Base-by-base conservation (phyloP, 208 protist genomes). In the Trypanosoma caninum region DNA sequence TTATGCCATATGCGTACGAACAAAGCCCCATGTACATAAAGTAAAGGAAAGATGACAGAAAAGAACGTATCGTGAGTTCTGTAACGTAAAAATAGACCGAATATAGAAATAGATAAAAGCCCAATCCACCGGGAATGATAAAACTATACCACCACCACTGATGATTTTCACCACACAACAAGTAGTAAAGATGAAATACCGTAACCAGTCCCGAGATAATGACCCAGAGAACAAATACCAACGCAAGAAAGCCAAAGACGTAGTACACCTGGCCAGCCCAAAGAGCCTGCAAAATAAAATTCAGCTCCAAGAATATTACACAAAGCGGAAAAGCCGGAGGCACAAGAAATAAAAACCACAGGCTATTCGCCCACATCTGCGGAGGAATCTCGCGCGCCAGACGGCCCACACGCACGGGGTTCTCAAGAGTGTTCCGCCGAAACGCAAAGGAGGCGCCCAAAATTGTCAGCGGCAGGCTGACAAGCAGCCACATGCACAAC, bases 121-220 rank as follows among this genome's bases (percentile, higher is more conserved):
- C 93, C 0, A 86, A 84, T 2, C 82, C 65, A 35, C 93, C 96
- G 1, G 93, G 83, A 1, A 91, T 91, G 23, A 98, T 71, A 74
- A 98, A 98, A 10, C 93, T 87, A 46, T 82, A 72, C 98, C 98
- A 99, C 98, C 98, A 99, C 98, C 98, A 99, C 45, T 93, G 85
- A 74, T 99, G 98, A 66, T 99, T 95, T 78, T 97, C 97, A 52
- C 88, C 80, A 71, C 94, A 98, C 5, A 99, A 85, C 34, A 99
- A 82, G 80, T 99, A 99, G 80, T 99, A 99, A 50, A 95, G 77
- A 67, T 98, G 93, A 14, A 99, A 94, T 40, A 99, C 92, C 22
- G 97, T 97, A 51, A 98, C 97, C 47, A 99, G 95, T 1, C 84
- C 92, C 27, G 81, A 90, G 18, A 97, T 98, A 20, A 99, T 57